A percentile compares a stretch with the other conserved stretches of the same genome.
These are phyloP conservation scores for Tetrahymena malaccensis DNA, from an alignment of 73 alveolate genomes.

Conservation along the genomic window DNA sequence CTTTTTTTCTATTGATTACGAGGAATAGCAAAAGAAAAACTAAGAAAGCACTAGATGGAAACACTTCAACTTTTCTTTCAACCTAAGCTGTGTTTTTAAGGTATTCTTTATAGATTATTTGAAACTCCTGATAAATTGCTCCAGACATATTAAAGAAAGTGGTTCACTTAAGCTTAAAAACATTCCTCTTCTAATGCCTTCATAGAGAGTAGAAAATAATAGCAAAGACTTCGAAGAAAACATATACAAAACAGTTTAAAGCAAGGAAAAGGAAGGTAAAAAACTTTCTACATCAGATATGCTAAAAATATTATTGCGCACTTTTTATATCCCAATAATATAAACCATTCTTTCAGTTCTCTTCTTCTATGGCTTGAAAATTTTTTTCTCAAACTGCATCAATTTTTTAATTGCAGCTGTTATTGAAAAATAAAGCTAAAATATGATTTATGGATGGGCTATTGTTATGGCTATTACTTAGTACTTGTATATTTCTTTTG, in stretches of 20 bases:
- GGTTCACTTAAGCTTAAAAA: neutral
- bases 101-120: neutral
- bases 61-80: neutral
- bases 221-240: neutral
- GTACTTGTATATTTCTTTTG: neutral
- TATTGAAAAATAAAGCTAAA: neutral
- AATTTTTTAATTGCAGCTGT: neutral
- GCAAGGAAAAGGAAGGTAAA: neutral
- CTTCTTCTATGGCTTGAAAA: neutral
- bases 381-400: neutral
- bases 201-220: neutral
- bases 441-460: neutral
- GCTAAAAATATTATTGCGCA: neutral
- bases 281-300: neutral
- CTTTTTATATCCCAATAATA: neutral
- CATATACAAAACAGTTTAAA: too few species aligned
- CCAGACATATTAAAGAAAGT: neutral
- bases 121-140: neutral
- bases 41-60: neutral
- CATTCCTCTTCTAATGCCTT: neutral
- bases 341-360: neutral
- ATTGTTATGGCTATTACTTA: neutral
- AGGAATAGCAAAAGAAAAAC: neutral
- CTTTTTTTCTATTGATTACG: neutral
- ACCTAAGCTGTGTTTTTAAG: neutral